Percentiles rank a stretch among this genome's conserved stretches.
Evolutionary conservation across 257 asterid species (phyloP).

Genomic region (Craterostigma plantagineum): DNA sequence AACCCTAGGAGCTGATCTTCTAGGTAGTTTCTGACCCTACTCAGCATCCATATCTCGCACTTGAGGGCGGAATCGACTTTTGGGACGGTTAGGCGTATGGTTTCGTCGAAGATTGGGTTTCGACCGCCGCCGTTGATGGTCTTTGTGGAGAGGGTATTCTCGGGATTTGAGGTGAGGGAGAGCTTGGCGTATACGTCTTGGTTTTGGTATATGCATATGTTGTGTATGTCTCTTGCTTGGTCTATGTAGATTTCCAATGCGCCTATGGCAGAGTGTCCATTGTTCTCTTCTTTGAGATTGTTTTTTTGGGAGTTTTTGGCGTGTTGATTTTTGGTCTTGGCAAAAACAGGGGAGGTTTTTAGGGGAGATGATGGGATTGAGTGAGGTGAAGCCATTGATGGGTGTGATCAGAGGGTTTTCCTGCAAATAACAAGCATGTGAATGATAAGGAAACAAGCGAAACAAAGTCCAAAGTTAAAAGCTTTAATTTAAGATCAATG

Average conservation of each 20-base stretch:
- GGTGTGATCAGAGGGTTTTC: no score
- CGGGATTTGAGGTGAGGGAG: constrained; percentile 77
- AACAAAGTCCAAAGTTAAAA: no score
- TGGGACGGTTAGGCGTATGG: constrained; percentile 34
- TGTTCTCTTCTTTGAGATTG: constrained; percentile 6
- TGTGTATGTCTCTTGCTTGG: constrained; percentile 85
- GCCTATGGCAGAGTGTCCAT: constrained; percentile 26
- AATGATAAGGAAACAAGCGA: no score
- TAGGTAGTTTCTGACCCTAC: constrained; percentile 81
- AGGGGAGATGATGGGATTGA: constrained; percentile 65
- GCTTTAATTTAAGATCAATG: no score
- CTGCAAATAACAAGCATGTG: no score
- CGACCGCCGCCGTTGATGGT: constrained; percentile 85
- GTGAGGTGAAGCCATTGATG: constrained; percentile 76
- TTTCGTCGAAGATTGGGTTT: constrained; percentile 73
- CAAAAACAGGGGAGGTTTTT: constrained; percentile 28
- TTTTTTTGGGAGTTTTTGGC: constrained; percentile 14
- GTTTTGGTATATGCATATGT: constrained; percentile 90
- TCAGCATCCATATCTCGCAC: constrained; percentile 95
- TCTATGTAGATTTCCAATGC: constrained; percentile 65
- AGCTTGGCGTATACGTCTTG: constrained; percentile 92
- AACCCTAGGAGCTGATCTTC: constrained; percentile 93
- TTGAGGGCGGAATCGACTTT: constrained; percentile 59
- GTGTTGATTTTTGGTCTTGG: constrained; percentile 28
- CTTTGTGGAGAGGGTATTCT: constrained; percentile 51